Evolutionary conservation across 2,329 filamentous ascomycete species (phyloP).

Genomic region (Paracoccidioides lutzii): DNA sequence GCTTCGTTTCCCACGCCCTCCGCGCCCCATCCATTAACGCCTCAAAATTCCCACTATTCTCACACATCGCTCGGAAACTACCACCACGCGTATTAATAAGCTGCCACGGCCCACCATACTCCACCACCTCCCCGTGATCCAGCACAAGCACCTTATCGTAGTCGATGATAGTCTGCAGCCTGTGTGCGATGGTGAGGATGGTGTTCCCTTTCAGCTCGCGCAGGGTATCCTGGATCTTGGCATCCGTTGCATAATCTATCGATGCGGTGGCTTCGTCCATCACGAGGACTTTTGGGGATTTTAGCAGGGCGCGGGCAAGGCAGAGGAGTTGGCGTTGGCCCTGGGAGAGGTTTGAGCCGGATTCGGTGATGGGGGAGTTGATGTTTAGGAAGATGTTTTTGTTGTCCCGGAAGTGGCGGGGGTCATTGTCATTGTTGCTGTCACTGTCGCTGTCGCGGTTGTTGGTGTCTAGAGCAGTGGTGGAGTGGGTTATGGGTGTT

Average conservation of each 20-base stretch:
- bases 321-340: conserved; percentile 92
- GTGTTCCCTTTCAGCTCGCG: conserved; percentile 78
- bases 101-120: conserved; percentile 82
- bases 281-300: conserved; percentile 81
- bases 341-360: conserved; percentile 86
- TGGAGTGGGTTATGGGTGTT: conserved; percentile 1
- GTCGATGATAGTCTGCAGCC: conserved; percentile 91
- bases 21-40: conserved; percentile 43
- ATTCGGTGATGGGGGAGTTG: conserved; percentile 70
- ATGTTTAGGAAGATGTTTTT: conserved; percentile 92
- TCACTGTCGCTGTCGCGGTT: conserved; percentile 7
- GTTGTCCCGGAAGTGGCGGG: conserved; percentile 47
- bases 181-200: conserved; percentile 91
- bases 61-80: conserved; percentile 54
- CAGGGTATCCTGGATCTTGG: conserved; percentile 93
- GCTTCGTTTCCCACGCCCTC: conserved; percentile 36
- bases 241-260: conserved; percentile 91
- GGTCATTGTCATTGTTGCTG: conserved; percentile 3
- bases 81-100: conserved; percentile 60
- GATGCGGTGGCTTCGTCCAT: conserved; percentile 99
- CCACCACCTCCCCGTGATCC: conserved; percentile 74
- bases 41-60: conserved; percentile 53
- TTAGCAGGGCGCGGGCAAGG: conserved; percentile 82
- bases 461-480: neutral
- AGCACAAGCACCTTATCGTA: conserved; percentile 96